Conservation (phyloP, 2,329 filamentous ascomycete genomes). For the Claviceps africana region DNA sequence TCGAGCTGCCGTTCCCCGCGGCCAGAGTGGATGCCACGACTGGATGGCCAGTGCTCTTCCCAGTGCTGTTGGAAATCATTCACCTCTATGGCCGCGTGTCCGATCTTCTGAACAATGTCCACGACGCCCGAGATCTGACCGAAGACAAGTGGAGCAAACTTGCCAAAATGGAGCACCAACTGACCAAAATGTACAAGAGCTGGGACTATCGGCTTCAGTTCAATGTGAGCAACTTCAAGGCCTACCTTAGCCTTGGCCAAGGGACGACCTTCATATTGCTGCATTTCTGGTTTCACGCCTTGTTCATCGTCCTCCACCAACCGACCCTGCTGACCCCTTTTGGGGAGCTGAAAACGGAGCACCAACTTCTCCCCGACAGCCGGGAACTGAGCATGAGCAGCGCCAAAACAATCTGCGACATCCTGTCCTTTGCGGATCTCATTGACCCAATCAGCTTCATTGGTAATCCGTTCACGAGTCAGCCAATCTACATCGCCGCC, state of each 20-base stretch:
- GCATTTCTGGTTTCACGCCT: slow-evolving; percentile 79
- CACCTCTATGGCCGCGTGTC: slow-evolving; percentile 76
- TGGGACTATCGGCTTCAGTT: slow-evolving; percentile 66
- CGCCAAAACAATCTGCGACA: slow-evolving; percentile 83
- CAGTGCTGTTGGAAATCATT: slow-evolving; percentile 68
- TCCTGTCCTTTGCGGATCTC: slow-evolving; percentile 71
- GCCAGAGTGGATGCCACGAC: slow-evolving; percentile 37
- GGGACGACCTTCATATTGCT: slow-evolving; percentile 77
- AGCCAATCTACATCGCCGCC: slow-evolving; percentile 83
- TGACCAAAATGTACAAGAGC: slow-evolving; percentile 58
- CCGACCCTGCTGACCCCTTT: slow-evolving; percentile 72
- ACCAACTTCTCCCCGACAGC: slow-evolving; percentile 66
- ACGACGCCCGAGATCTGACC: slow-evolving; percentile 59
- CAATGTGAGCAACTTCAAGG: slow-evolving; percentile 73
- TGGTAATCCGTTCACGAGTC: slow-evolving; percentile 77
- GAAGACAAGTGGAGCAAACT: slow-evolving; percentile 59
- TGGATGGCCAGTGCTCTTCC: slow-evolving; percentile 65
- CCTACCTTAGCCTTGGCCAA: slow-evolving; percentile 66
- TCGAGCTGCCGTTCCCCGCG: slow-evolving; percentile 58
- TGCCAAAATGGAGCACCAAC: slow-evolving; percentile 63
- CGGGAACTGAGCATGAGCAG: slow-evolving; percentile 75
- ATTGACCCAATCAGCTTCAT: slow-evolving; percentile 77
- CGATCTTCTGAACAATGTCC: slow-evolving; percentile 71
- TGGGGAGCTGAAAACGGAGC: slow-evolving; percentile 39
- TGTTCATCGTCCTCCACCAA: slow-evolving; percentile 75